These are phyloP conservation scores for Eucalyptus cloeziana DNA, from an alignment of 345 rosid species.

Conservation along the genomic window DNA sequence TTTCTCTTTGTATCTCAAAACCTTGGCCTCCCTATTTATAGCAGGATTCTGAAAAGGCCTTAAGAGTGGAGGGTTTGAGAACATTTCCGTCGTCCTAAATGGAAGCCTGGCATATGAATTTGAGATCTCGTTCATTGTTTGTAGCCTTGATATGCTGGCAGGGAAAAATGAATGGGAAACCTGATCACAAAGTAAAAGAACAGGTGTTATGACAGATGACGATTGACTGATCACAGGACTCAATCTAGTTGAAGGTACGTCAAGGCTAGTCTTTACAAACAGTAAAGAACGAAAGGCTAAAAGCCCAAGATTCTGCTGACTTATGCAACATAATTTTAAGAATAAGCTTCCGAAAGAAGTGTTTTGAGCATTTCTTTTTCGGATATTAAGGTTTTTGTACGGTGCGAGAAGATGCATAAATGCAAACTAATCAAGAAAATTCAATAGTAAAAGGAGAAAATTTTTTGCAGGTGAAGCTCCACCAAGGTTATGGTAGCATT, in stretches of 20 bases:
- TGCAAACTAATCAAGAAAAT: not conserved
- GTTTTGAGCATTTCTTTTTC: not conserved
- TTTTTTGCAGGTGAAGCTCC: not conserved
- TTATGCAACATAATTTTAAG: not conserved
- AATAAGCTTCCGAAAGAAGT: not conserved
- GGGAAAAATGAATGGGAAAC: not conserved
- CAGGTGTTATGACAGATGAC: not conserved
- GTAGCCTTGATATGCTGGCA: not conserved
- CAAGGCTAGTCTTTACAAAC: not conserved
- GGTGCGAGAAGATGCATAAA: not conserved
- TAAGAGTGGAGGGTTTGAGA: constrained; percentile 1
- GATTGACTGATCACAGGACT: not conserved
- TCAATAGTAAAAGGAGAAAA: not conserved
- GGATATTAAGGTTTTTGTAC: not conserved
- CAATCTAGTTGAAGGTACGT: not conserved
- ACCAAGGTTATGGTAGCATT: not conserved
- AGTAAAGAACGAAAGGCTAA: not conserved
- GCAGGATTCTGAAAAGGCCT: constrained; percentile 3
- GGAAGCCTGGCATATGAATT: constrained; percentile 1
- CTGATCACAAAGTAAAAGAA: not conserved
- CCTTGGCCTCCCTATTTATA: constrained; percentile 18
- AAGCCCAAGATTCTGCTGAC: not conserved
- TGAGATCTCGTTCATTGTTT: not conserved
- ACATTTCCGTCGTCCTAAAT: not conserved
- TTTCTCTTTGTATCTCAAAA: constrained; percentile 6